Evolutionary conservation across 1,139 yeast genomes (phyloP), one percentile per base, ranked within the genome.

Genomic region (Candida sp.): DNA sequence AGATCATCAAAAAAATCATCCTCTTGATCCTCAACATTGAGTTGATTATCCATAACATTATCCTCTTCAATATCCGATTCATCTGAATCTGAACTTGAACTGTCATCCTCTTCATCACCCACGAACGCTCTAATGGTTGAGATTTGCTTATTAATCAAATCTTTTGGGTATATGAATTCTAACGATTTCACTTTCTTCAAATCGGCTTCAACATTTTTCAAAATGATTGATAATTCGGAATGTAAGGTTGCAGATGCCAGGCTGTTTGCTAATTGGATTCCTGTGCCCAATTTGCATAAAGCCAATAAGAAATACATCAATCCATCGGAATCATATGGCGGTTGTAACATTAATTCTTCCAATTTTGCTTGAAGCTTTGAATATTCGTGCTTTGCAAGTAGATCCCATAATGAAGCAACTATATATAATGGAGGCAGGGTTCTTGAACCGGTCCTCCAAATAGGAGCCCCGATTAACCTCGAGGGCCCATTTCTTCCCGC

Each of bases 271-370:
- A 60, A 45, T 15, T 49, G 33, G 6, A 47, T 45, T 32, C 53
- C 56, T 33, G 55, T 56, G 38, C 48, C 49, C 15, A 71, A 48
- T 38, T 55, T 49, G 45, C 74, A 64, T 21, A 70, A 47, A 5
- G 62, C 62, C 44, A 59, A 45, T 23, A 73, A 51, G 46, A 62
- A 73, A 44, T 68, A 66, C 39, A 69, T 63, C 0, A 63, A 58
- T 0, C 82, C 81, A 41, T 77, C 77, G 7, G 56, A 58, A 46
- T 64, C 66, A 51, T 65, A 76, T 0, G 82, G 81, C 1, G 75
- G 75, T 44, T 64, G 68, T 35, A 76, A 59, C 30, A 75, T 49
- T 39, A 75, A 51, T 36, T 71, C 77, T 33, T 70, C 68, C 12
- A 78, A 52, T 15, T 51, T 61, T 9, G 61, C 67, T 36, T 55